Conservation (phyloP, 192 early-diverging fungal species). For the Radiomyces spectabilis region DNA sequence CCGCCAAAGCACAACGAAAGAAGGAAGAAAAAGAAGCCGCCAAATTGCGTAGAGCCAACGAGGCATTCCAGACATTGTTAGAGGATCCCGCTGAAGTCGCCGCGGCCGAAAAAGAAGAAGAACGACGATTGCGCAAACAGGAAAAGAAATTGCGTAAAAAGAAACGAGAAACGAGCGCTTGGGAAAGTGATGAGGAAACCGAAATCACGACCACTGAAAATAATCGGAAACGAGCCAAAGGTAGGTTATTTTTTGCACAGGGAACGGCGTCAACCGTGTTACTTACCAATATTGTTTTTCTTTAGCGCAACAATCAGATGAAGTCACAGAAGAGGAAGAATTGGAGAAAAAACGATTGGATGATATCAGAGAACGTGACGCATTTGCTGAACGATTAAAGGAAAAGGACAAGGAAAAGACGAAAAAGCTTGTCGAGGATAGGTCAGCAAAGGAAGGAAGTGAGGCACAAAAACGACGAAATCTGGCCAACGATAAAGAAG, state of each 20-base stretch:
- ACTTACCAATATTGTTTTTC: not conserved
- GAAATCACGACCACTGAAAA: slow-evolving; percentile 12
- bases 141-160: slow-evolving; percentile 43
- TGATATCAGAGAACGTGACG: slow-evolving; percentile 86
- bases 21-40: slow-evolving; percentile 57
- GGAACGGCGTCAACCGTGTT: too few relatives aligned
- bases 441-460: slow-evolving; percentile 53
- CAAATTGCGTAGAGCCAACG: slow-evolving; percentile 31
- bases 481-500: slow-evolving; percentile 76
- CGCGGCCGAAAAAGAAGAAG: slow-evolving; percentile 32
- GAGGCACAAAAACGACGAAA: slow-evolving; percentile 63
- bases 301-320: slow-evolving; percentile 31
- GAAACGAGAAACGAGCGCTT: slow-evolving; percentile 19
- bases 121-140: slow-evolving; percentile 38
- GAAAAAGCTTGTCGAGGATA: slow-evolving; percentile 72
- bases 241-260: too few relatives aligned
- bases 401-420: slow-evolving; percentile 76
- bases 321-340: slow-evolving; percentile 36
- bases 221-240: too few relatives aligned
- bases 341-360: slow-evolving; percentile 44
- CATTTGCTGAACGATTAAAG: slow-evolving; percentile 75
- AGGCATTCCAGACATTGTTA: slow-evolving; percentile 14
- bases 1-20: slow-evolving; percentile 37
- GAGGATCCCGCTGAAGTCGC: slow-evolving; percentile 35
- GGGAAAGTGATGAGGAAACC: slow-evolving; percentile 26